phyloP scores from a whole-genome alignment of 257 asterid species.

The Paraleonurus japonicus region DNA sequence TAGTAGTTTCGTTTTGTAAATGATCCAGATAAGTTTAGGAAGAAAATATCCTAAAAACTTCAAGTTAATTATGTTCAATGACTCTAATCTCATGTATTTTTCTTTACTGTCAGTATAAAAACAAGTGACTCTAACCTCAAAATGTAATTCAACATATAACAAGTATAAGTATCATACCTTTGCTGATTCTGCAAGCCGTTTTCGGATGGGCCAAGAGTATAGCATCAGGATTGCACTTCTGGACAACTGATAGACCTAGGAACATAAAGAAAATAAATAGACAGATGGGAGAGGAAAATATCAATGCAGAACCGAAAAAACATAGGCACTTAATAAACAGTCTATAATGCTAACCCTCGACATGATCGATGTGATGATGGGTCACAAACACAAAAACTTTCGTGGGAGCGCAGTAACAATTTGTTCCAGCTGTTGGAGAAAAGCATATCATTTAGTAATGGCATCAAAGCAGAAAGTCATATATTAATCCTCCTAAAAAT shows the following conservation, averaged over 20 bases:
- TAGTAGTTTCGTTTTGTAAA: not conserved
- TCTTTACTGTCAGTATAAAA: not conserved
- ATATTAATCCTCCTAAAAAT: not conserved
- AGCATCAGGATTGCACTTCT: constrained; percentile 82
- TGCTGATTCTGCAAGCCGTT: constrained; percentile 59
- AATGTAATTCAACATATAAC: not conserved
- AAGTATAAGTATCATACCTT: constrained; percentile 47
- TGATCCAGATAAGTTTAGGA: not conserved
- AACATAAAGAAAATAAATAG: constrained; percentile 10
- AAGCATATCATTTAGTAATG: constrained; percentile 24
- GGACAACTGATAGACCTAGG: constrained; percentile 88
- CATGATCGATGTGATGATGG: constrained; percentile 94
- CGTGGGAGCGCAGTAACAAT: constrained; percentile 74
- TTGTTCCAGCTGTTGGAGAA: constrained; percentile 67
- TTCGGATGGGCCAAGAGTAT: constrained; percentile 77
- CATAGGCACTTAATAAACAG: not conserved
- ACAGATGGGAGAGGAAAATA: constrained; percentile 8
- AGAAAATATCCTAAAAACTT: not conserved
- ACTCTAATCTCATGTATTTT: not conserved
- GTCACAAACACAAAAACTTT: constrained; percentile 80
- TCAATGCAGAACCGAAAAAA: not conserved
- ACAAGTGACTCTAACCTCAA: not conserved
- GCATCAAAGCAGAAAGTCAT: constrained; percentile 1
- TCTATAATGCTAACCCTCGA: constrained; percentile 64
- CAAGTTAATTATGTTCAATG: not conserved